Evolutionary conservation across 352 stramenopile species (phyloP), one percentile per base, ranked within the genome.

Genomic region (Phytophthora syringae): DNA sequence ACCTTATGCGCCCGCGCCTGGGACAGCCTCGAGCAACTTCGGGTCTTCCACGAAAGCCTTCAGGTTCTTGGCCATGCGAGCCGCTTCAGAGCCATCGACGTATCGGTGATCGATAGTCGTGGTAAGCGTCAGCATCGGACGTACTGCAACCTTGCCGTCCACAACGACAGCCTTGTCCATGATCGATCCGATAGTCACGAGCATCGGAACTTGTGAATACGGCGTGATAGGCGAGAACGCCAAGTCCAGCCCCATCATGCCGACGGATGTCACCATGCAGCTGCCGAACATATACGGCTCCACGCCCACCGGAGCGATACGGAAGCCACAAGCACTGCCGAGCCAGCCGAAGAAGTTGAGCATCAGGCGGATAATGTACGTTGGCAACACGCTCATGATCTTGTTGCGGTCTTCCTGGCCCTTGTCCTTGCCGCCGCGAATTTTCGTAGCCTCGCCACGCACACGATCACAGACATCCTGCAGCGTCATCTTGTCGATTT

Each of bases 71-170:
- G 74, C 76, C 77, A 92, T 88, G 53, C 77, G 77, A 40, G 74
- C 80, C 2, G 76, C 79, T 43, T 92, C 72, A 1, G 82, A 86
- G 16, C 80, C 82, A 34, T 90, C 80, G 13, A 90, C 72, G 50
- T 85, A 90, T 2, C 84, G 79, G 36, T 89, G 80, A 42, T 93
- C 84, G 42, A 93, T 87, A 25, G 82, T 90, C 36, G 79, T 88
- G 15, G 82, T 90, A 22, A 93, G 60, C 15, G 72, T 89, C 21
- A 93, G 61, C 34, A 90, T 85, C 9, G 80, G 73, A 18, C 84
- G 82, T 21, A 89, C 74, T 13, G 76, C 79, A 49, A 91, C 39
- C 58, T 88, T 65, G 34, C 79, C 79, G 30, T 93, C 64, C 7
- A 87, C 71, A 5, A 89, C 82, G 9, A 90, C 77, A 2, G 76